Evolutionary conservation across 2,329 filamentous ascomycete genomes (phyloP).

Genomic region (Colletotrichum sp.): DNA sequence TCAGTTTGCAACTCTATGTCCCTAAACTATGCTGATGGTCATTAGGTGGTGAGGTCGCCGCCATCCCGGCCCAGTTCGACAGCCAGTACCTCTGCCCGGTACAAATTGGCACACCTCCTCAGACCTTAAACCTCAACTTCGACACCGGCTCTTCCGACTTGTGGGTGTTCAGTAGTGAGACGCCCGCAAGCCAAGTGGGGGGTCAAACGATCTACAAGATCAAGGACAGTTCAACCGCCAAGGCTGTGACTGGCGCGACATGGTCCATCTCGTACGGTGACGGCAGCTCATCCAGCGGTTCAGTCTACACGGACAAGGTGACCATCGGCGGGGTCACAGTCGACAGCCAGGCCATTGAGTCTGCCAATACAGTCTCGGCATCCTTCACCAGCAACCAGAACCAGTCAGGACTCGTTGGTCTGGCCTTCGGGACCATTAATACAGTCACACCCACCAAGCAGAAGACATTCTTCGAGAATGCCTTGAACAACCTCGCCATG

Average conservation of each 20-base stretch:
- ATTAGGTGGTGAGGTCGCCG: constrained; percentile 37
- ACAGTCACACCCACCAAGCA: constrained; percentile 44
- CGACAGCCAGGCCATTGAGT: constrained; percentile 45
- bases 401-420: constrained; percentile 48
- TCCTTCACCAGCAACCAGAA: constrained; percentile 41
- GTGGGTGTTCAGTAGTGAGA: constrained; percentile 53
- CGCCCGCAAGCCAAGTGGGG: constrained; percentile 34
- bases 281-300: constrained; percentile 43
- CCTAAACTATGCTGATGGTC: constrained; percentile 15
- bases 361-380: constrained; percentile 42
- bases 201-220: constrained; percentile 47
- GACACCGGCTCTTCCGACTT: constrained; percentile 50
- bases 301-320: constrained; percentile 49
- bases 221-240: constrained; percentile 40
- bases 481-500: constrained; percentile 28
- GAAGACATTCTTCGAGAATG: constrained; percentile 48
- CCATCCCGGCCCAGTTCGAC: constrained; percentile 52
- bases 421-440: constrained; percentile 48
- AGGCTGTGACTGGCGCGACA: constrained; percentile 37
- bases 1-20: not conserved
- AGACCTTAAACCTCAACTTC: constrained; percentile 43
- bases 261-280: constrained; percentile 52
- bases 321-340: constrained; percentile 46
- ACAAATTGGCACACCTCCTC: constrained; percentile 55
- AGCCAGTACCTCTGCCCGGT: constrained; percentile 62